A percentile compares a stretch with the other conserved stretches of the same genome.
Evolutionary conservation across 2,329 filamentous ascomycete species (phyloP).

Genomic region (Fusarium brevicatenulatum): DNA sequence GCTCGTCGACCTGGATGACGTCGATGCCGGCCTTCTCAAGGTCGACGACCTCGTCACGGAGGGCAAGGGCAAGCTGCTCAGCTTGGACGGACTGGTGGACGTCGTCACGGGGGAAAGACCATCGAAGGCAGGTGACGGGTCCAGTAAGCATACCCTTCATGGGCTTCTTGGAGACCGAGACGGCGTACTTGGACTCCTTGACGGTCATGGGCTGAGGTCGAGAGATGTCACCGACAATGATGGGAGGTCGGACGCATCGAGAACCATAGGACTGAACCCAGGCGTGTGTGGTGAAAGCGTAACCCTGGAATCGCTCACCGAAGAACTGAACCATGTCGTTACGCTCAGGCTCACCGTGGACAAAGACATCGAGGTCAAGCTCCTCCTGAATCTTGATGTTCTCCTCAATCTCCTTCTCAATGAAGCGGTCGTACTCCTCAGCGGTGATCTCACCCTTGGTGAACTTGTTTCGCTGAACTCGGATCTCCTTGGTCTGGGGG

Average conservation of each 20-base stretch:
- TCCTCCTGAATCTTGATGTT: constrained; percentile 98
- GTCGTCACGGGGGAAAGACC: constrained; percentile 99
- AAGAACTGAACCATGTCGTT: constrained; percentile 99
- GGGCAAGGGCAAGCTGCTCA: constrained; percentile 96
- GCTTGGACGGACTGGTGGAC: constrained; percentile 99
- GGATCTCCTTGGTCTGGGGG: constrained; percentile 99
- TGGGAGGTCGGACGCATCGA: constrained; percentile 96
- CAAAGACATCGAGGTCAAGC: constrained; percentile 95
- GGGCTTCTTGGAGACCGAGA: constrained; percentile 94
- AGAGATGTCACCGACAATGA: constrained; percentile 98
- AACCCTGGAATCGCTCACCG: constrained; percentile 94
- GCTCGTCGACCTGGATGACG: constrained; percentile 99
- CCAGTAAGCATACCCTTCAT: constrained; percentile 99
- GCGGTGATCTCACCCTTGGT: constrained; percentile 97
- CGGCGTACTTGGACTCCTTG: constrained; percentile 99
- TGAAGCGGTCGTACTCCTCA: constrained; percentile 97
- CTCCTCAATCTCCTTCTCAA: constrained; percentile 97
- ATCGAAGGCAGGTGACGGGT: constrained; percentile 97
- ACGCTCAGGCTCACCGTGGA: constrained; percentile 99
- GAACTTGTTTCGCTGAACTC: constrained; percentile 95
- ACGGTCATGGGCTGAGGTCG: constrained; percentile 98
- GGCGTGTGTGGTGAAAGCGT: constrained; percentile 98
- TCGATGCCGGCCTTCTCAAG: constrained; percentile 96
- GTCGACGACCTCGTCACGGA: constrained; percentile 98
- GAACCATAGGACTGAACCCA: constrained; percentile 99